A percentile compares a stretch with the other conserved stretches of the same genome.
phyloP scores from a whole-genome alignment of 371 early-diverging fungal genomes.

The Mucor lusitanicus region DNA sequence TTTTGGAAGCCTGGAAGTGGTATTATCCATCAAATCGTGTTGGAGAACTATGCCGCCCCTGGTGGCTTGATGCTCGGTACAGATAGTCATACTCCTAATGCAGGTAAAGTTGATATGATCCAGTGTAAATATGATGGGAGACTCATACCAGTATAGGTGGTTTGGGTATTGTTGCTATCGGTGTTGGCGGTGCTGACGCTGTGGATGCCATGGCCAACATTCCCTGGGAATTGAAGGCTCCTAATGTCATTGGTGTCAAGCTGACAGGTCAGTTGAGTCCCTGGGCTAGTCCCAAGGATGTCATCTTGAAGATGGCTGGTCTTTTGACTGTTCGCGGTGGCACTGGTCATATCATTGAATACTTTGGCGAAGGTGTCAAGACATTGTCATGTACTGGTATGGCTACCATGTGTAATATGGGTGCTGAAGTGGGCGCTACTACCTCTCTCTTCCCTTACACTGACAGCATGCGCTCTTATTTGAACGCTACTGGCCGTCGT shows the following conservation, averaged over 20 bases:
- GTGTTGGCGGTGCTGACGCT: conserved; percentile 96
- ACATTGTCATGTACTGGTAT: conserved; percentile 91
- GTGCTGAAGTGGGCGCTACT: conserved; percentile 95
- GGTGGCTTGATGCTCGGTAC: conserved; percentile 92
- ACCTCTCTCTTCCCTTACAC: conserved; percentile 91
- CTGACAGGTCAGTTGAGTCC: conserved; percentile 83
- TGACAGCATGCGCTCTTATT: conserved; percentile 77
- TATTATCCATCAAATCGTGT: conserved; percentile 92
- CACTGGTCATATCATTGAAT: conserved; percentile 91
- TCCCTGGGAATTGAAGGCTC: conserved; percentile 94
- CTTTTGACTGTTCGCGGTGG: conserved; percentile 88
- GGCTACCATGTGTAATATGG: too few relatives aligned
- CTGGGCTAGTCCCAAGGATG: conserved; percentile 94
- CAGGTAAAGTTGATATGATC: conserved; percentile 34
- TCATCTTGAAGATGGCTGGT: conserved; percentile 87
- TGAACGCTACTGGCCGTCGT: conserved; percentile 75
- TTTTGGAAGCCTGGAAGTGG: conserved; percentile 92
- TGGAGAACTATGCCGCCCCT: conserved; percentile 94
- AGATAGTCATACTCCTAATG: conserved; percentile 80
- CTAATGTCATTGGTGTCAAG: conserved; percentile 93
- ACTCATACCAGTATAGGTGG: conserved; percentile 65
- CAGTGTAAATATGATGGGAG: neutral
- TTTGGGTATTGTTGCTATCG: conserved; percentile 89
- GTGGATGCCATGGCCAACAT: conserved; percentile 94
- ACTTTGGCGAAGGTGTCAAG: conserved; percentile 88